Percentiles rank a stretch among this genome's conserved stretches.
Conservation (phyloP, 2,329 filamentous ascomycete genomes). For the Capronia epimyces region DNA sequence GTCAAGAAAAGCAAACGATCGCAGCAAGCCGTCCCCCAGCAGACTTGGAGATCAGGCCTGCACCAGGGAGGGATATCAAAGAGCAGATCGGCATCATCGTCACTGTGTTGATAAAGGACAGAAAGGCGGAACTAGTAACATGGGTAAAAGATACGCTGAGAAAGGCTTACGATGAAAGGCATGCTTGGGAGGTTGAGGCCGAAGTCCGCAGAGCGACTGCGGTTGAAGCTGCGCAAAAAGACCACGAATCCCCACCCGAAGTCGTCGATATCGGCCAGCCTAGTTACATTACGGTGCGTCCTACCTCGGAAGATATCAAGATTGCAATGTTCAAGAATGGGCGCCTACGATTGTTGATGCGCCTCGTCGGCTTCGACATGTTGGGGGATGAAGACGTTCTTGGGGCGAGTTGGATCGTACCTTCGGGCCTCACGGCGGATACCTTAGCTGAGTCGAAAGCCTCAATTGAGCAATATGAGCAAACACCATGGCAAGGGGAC, state of each 20-base stretch:
- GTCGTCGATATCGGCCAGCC: constrained; percentile 30
- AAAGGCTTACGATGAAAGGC: constrained; percentile 65
- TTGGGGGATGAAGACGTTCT: constrained; percentile 63
- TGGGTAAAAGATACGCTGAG: constrained; percentile 73
- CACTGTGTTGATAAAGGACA: constrained; percentile 71
- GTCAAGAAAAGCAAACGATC: constrained; percentile 72
- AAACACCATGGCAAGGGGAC: constrained; percentile 70
- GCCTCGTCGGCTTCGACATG: constrained; percentile 64
- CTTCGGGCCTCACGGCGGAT: constrained; percentile 58
- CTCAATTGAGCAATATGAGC: constrained; percentile 70
- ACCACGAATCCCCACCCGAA: constrained; percentile 26
- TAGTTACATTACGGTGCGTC: constrained; percentile 34
- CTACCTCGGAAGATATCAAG: constrained; percentile 35
- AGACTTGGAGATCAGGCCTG: constrained; percentile 74
- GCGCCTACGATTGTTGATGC: constrained; percentile 78
- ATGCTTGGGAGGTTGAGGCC: constrained; percentile 69
- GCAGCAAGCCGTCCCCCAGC: constrained; percentile 65
- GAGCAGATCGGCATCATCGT: constrained; percentile 76
- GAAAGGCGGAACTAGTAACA: constrained; percentile 65
- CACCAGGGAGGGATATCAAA: constrained; percentile 56
- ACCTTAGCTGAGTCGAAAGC: constrained; percentile 64
- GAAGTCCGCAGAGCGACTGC: constrained; percentile 42
- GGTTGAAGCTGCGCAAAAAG: constrained; percentile 14
- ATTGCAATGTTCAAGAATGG: constrained; percentile 83
- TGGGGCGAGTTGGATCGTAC: constrained; percentile 73